Base-by-base conservation (phyloP, 129 eudicot species). In the Flaveria linearis region DNA sequence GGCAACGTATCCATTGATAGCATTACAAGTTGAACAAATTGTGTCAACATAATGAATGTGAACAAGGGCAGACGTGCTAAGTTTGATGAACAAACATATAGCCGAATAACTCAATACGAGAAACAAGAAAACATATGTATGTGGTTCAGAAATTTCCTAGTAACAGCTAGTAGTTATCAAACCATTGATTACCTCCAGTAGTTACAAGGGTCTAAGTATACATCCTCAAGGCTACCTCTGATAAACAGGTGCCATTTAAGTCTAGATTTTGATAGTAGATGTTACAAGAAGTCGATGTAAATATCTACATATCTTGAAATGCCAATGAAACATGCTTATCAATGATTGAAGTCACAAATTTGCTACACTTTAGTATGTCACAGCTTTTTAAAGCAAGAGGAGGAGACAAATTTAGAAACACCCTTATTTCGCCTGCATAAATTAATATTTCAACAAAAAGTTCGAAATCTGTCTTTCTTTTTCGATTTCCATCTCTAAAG, bases 261-360 rank as follows among this genome's bases (percentile, higher is more conserved):
- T 36, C 52, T 42, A 10, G 45, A n/a, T 28, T 16, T 16, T 64
- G 46, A 64, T 28, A 64, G 14, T 8, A 15, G 9, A 3, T 12
- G 18, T 17, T 0, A 26, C 51, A 45, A 43, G 22, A 78, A 50
- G 20, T 36, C 16, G 50, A 56, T 11, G 62, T 53, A 22, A 39
- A 22, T 68, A 68, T n/a, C 58, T 39, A 55, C 58, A 68, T 14
- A 53, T 53, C 56, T 66, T 66, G 17, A 76, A 51, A 33, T 56
- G 41, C 16, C n/a, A 51, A 50, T 9, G 16, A 28, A 50, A 64
- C 14, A 74, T 23, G 18, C 12, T n/a, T 71, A 42, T 72, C 26
- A 23, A 23, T 15, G 50, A 11, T 68, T 55, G 13, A 77, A 77
- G 68, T 20, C 20, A 67, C 46, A 76, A 76, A 41, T 41, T 25